Evolutionary conservation across 2,329 filamentous ascomycete species (phyloP), one percentile per base, ranked within the genome.

Genomic region (Pseudocercospora fuligena): DNA sequence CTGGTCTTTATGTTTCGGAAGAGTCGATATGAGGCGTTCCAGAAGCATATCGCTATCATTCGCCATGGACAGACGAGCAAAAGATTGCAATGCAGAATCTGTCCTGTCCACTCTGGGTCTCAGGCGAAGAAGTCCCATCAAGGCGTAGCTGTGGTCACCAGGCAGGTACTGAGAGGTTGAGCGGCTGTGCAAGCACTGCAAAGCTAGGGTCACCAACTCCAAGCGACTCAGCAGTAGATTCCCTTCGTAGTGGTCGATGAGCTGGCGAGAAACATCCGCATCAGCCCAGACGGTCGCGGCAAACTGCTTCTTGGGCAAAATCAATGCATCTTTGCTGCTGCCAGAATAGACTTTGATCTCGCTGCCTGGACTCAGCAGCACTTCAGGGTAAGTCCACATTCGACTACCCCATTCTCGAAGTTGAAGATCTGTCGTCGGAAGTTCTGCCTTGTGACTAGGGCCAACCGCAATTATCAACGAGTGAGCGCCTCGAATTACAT

Each of bases 301-400:
- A 53, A 83, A 80, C 43, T 82, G 78, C 23, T 79, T 78, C 68
- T 82, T 83, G 0, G 77, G 69, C 2, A 82, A 67, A 7, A 66
- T 27, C 2, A 75, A 33, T 5, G 73, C 74, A 4, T 65, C 68
- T 19, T 67, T 60, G 5, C 72, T 69, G 8, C 68, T 73, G 25
- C 76, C 75, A 14, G 73, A 73, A 61, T 79, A 81, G 5, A 81
- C 73, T 5, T 69, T 65, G 51, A 81, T 78, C 1, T 71, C 65
- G 27, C 73, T 69, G 2, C 69, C 69, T 5, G 78, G 77, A 23
- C 76, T 73, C 1, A 82, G 71, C 0, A 82, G 72, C 1, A 80
- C 74, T 67, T 83, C 82, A 1, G 84, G 81, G 31, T 85, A 77
- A 0, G 83, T 85, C 78, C 82, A 83, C 21, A 85, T 75, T 3